Base-by-base conservation (phyloP, 2,329 filamentous ascomycete genomes). In the Fusarium abutilonis region DNA sequence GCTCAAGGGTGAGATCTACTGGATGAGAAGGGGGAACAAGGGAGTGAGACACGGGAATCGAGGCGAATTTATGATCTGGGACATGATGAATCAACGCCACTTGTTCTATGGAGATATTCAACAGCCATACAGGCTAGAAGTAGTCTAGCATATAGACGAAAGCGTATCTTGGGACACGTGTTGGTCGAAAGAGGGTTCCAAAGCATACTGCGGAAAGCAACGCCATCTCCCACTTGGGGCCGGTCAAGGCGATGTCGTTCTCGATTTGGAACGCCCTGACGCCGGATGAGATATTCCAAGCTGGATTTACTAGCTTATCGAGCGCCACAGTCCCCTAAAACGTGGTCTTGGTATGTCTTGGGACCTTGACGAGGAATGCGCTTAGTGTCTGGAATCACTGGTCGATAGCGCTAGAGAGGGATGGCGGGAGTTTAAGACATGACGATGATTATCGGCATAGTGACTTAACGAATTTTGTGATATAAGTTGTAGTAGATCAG, bases 321-420 rank as follows among this genome's bases (percentile, higher is more conserved):
- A 31, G n/a, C 60, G 60, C 55, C 60, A 48, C 54, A 51, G 23
- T 17, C 26, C 55, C 42, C 28, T 48, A 63, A 47, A 65, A 63
- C 62, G 63, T 66, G 58, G 62, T n/a, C 45, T 29, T 66, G 62
- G 40, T 42, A 52, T 65, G 63, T 60, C 63, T 63, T 53, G 50
- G 49, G 45, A 41, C 40, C 32, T 32, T 23, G 29, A 35, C 6
- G 10, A 66, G 63, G 63, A 65, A 65, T 65, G 63, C 44, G 53
- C 43, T 52, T 65, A 39, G 47, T 60, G 61, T 49, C 61, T 64
- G 43, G 61, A 50, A 50, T 47, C n/a, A 39, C 23, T 48, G 26
- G 23, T 21, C 36, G n/a, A 32, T 23, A 35, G 32, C 39, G 42
- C 59, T 59, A 60, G 28, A 36, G 28, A 51, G 28, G 23, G 41